Percentiles rank a stretch among this genome's conserved stretches.
Conservation (phyloP, 257 asterid species). For the Penstemon davidsonii region DNA sequence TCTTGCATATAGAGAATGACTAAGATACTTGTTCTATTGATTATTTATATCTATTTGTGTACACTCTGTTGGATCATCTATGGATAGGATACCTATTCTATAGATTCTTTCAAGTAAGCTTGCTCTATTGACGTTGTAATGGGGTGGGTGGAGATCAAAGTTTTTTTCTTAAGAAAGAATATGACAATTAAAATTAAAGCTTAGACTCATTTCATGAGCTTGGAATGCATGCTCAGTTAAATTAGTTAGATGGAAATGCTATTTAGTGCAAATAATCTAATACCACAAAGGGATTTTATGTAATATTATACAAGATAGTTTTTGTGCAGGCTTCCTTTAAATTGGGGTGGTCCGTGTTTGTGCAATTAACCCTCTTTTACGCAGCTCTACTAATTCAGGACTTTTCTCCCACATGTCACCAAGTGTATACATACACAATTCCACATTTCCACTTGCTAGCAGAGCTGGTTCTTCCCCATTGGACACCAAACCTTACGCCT, state of each 20-base stretch:
- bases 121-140: neutral
- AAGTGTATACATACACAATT: neutral
- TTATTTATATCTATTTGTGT: neutral
- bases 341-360: too few relatives aligned
- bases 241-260: too few relatives aligned
- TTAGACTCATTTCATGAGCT: too few relatives aligned
- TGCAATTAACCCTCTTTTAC: too few relatives aligned
- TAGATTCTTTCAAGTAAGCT: conserved; percentile 56
- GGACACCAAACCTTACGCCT: neutral
- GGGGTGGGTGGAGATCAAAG: too few relatives aligned
- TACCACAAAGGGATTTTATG: too few relatives aligned
- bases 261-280: too few relatives aligned
- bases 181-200: neutral
- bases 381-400: too few relatives aligned
- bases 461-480: neutral
- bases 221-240: too few relatives aligned
- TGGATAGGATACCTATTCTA: neutral
- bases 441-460: neutral
- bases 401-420: neutral
- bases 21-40: neutral
- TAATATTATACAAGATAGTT: too few relatives aligned
- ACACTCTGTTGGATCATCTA: neutral
- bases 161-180: too few relatives aligned
- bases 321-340: too few relatives aligned
- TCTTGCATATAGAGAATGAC: neutral